These are phyloP conservation scores for Microthlaspi erraticum DNA, from an alignment of 345 rosid genomes.

Conservation along the genomic window DNA sequence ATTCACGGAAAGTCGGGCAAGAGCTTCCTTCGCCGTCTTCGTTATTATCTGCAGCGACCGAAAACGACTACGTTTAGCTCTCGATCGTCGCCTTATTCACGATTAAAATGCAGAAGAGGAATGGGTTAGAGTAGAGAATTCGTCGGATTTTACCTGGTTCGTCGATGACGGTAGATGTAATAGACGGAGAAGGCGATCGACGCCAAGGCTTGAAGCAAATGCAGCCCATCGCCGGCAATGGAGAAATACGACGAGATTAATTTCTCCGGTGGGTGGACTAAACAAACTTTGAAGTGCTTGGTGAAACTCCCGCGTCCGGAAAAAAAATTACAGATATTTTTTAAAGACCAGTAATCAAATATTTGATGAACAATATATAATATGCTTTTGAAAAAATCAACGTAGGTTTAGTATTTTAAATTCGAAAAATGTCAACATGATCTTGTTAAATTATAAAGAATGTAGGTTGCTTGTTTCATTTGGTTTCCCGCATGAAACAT, in stretches of 20 bases:
- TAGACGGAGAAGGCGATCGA: conserved; percentile 31
- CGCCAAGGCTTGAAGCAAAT: conserved; percentile 43
- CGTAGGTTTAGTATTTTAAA: background rate
- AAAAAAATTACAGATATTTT: conserved; percentile 2
- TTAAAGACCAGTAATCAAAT: conserved; percentile 10
- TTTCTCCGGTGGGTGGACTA: conserved; percentile 24
- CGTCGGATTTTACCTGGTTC: conserved; percentile 34
- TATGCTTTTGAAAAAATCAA: conserved; percentile 28
- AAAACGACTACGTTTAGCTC: conserved; percentile 25
- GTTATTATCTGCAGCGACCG: conserved; percentile 9
- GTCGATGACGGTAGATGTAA: conserved; percentile 29
- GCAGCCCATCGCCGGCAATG: conserved; percentile 42
- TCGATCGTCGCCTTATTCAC: conserved; percentile 28
- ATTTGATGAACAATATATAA: conserved; percentile 5
- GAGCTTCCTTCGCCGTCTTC: conserved; percentile 19
- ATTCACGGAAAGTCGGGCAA: conserved; percentile 73
- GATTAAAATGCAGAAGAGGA: background rate
- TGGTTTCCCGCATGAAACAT: conserved; percentile 30
- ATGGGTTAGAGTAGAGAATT: background rate
- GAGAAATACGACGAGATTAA: conserved; percentile 12
- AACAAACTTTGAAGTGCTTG: conserved; percentile 21
- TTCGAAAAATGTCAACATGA: conserved; percentile 36
- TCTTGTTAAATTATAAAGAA: background rate
- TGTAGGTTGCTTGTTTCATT: conserved; percentile 35
- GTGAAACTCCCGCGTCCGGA: conserved; percentile 42